phyloP scores from a whole-genome alignment of 495 filamentous ascomycete genomes.

The Lasiosphaeris hirsuta region DNA sequence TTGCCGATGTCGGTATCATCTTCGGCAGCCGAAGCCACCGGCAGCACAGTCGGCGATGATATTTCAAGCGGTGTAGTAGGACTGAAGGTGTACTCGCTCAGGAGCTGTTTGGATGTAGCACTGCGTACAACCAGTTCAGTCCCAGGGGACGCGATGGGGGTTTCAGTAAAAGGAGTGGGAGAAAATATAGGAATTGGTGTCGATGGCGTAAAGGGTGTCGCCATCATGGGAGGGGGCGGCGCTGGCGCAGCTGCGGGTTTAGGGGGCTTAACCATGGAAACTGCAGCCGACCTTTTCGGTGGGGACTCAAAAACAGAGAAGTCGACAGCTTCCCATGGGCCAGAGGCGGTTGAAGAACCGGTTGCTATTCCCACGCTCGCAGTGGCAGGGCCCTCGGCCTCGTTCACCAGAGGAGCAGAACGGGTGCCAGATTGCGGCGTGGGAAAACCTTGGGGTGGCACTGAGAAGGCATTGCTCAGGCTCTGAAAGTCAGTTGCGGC shows the following conservation, averaged over 20 bases:
- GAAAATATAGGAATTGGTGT: background rate
- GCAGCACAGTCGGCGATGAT: slow-evolving; percentile 1
- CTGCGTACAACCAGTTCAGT: background rate
- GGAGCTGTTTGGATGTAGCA: background rate
- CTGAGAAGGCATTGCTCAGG: slow-evolving; percentile 10
- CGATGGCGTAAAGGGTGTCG: too few species aligned
- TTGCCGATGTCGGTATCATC: background rate
- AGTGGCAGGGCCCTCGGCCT: background rate
- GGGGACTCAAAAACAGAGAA: slow-evolving; percentile 39
- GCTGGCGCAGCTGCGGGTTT: background rate
- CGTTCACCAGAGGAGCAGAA: background rate
- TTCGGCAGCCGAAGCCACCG: background rate
- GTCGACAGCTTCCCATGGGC: slow-evolving; percentile 37
- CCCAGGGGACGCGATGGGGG: background rate
- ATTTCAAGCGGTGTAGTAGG: slow-evolving; percentile 21
- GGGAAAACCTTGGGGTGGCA: background rate
- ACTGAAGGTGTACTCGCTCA: slow-evolving; percentile 1
- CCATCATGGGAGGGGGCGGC: background rate
- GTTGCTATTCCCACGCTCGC: background rate
- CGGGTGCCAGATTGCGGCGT: background rate
- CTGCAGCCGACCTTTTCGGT: background rate
- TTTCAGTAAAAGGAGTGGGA: background rate
- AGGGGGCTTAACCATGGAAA: background rate
- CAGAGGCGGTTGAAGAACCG: background rate
- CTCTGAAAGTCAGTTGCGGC: slow-evolving; percentile 6